phyloP scores from a whole-genome alignment of 2,329 filamentous ascomycete genomes.

The Diplodia intermedia region DNA sequence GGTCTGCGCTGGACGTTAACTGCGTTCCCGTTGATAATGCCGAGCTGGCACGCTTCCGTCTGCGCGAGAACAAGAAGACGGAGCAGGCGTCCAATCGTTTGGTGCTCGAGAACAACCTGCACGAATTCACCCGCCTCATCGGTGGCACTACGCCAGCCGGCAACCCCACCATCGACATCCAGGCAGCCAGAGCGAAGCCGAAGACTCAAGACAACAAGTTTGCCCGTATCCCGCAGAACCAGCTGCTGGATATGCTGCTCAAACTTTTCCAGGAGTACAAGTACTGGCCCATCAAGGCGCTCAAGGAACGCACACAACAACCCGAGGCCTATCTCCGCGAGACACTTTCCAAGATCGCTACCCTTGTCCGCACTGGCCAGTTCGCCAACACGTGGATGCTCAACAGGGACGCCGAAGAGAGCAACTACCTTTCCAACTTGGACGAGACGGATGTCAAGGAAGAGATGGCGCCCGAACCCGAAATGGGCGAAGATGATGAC shows the following conservation, averaged over 20 bases:
- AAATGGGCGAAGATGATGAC: slow-evolving; percentile 65
- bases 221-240: slow-evolving; percentile 86
- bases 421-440: slow-evolving; percentile 15
- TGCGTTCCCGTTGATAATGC: slow-evolving; percentile 50
- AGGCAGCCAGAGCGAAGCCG: slow-evolving; percentile 47
- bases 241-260: slow-evolving; percentile 86
- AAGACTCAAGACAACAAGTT: slow-evolving; percentile 78
- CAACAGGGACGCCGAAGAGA: slow-evolving; percentile 50
- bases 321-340: slow-evolving; percentile 93
- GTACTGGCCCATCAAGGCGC: slow-evolving; percentile 92
- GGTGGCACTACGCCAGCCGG: slow-evolving; percentile 37
- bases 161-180: slow-evolving; percentile 61
- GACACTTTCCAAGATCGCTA: slow-evolving; percentile 80
- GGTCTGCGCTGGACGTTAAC: slow-evolving; percentile 62
- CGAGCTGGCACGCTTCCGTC: slow-evolving; percentile 27
- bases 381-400: slow-evolving; percentile 89
- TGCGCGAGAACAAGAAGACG: slow-evolving; percentile 26
- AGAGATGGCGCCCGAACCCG: slow-evolving; percentile 32
- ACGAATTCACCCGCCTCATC: slow-evolving; percentile 29
- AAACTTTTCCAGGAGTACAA: slow-evolving; percentile 81
- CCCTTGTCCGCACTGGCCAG: slow-evolving; percentile 79
- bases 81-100: slow-evolving; percentile 18
- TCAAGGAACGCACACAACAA: slow-evolving; percentile 79
- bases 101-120: slow-evolving; percentile 30
- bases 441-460: slow-evolving; percentile 28